Percentiles rank a stretch among this genome's conserved stretches.
Evolutionary conservation across 2,329 filamentous ascomycete species (phyloP).

Genomic region (Colletotrichum aenigma): DNA sequence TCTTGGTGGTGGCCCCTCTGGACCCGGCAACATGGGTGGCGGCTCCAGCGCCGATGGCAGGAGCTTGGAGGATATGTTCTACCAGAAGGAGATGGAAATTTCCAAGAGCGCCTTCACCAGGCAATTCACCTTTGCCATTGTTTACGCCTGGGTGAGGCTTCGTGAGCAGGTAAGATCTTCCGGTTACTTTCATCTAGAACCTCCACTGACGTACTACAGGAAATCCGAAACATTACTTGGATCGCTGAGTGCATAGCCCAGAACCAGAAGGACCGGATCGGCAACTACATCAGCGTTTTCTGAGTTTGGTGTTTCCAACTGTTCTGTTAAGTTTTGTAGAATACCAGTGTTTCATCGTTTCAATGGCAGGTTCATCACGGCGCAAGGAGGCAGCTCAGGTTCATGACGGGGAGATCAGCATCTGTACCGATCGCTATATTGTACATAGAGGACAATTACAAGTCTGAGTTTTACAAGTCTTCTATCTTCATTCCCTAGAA

Average conservation of each 20-base stretch:
- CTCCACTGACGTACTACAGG: slow-evolving; percentile 60
- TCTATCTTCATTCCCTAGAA: slow-evolving; percentile 49
- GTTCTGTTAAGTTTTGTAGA: slow-evolving; percentile 41
- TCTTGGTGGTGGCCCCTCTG: slow-evolving; percentile 71
- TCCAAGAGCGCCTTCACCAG: slow-evolving; percentile 93
- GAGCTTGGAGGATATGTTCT: slow-evolving; percentile 96
- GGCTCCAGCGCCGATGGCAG: slow-evolving; percentile 81
- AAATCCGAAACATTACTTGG: slow-evolving; percentile 99
- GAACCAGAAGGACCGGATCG: slow-evolving; percentile 98
- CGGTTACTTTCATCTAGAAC: slow-evolving; percentile 18
- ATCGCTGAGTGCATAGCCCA: slow-evolving; percentile 99
- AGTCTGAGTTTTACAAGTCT: slow-evolving; percentile 45
- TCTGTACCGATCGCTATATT: slow-evolving; percentile 39
- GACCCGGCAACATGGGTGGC: slow-evolving; percentile 84
- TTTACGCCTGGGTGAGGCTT: slow-evolving; percentile 97
- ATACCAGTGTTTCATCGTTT: slow-evolving; percentile 33
- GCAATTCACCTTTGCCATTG: slow-evolving; percentile 93
- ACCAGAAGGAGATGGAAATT: slow-evolving; percentile 99
- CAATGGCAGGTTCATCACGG: slow-evolving; percentile 36
- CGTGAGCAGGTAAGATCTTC: slow-evolving; percentile 83
- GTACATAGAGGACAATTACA: slow-evolving; percentile 53
- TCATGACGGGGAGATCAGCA: slow-evolving; percentile 23
- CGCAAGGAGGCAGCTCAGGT: slow-evolving; percentile 25
- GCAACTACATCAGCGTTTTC: slow-evolving; percentile 99
- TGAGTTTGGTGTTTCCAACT: slow-evolving; percentile 43